Conservation (phyloP, 2,329 filamentous ascomycete species). For the Fusarium succisae region DNA sequence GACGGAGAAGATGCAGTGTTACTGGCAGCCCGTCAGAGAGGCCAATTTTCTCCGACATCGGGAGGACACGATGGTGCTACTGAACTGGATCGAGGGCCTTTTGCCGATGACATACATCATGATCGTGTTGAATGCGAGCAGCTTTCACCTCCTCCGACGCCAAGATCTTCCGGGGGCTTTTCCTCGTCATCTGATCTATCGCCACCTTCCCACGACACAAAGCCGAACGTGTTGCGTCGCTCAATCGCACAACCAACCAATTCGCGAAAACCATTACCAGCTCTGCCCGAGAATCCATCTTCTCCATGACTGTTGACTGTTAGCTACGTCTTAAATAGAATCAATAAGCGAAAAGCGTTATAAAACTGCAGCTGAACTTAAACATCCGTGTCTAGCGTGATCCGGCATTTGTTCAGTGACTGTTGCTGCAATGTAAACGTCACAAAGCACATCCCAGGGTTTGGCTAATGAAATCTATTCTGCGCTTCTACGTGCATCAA, state of each 20-base stretch:
- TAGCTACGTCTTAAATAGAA: background rate
- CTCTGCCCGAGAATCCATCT: slow-evolving; percentile 51
- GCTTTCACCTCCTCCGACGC: slow-evolving; percentile 43
- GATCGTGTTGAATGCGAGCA: slow-evolving; percentile 33
- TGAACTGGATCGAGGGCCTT: slow-evolving; percentile 6
- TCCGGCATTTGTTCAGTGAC: background rate
- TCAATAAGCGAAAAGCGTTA: background rate
- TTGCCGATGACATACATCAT: slow-evolving; percentile 14
- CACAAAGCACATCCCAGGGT: background rate
- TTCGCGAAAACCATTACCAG: slow-evolving; percentile 55
- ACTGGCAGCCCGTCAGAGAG: slow-evolving; percentile 14
- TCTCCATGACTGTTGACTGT: slow-evolving; percentile 25
- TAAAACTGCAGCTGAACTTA: background rate
- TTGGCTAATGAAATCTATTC: slow-evolving; percentile 13
- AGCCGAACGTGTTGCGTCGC: slow-evolving; percentile 25
- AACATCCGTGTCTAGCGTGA: background rate
- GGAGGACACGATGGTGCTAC: background rate
- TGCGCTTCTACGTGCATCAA: slow-evolving; percentile 23
- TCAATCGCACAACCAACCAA: slow-evolving; percentile 34
- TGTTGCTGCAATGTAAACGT: background rate
- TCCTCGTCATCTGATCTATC: slow-evolving; percentile 12
- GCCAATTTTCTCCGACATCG: slow-evolving; percentile 11
- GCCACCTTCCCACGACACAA: slow-evolving; percentile 17
- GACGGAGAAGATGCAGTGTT: background rate
- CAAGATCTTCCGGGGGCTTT: slow-evolving; percentile 27